Percentiles rank a stretch among this genome's conserved stretches.
These are phyloP conservation scores for Colletotrichum echinochloae DNA, from an alignment of 2,329 filamentous ascomycete genomes.

Conservation along the genomic window DNA sequence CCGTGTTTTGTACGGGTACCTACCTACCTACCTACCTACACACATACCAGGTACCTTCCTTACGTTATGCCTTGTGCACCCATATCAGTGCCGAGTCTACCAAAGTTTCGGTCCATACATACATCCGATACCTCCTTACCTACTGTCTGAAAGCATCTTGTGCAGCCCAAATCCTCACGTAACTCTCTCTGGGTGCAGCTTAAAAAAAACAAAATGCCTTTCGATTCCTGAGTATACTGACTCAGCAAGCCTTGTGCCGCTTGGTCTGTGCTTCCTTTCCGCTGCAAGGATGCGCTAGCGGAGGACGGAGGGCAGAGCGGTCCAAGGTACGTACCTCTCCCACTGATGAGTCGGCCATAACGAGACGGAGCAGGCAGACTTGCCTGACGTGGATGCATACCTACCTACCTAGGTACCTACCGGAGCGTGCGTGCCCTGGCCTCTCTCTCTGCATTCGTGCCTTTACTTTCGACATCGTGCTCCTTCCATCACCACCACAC, in stretches of 20 bases:
- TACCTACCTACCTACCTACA: too few species aligned
- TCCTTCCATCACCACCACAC: constrained; percentile 33
- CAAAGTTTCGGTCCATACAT: background rate
- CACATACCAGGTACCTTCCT: too few species aligned
- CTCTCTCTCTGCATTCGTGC: constrained; percentile 30
- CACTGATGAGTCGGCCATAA: constrained; percentile 15
- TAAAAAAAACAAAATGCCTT: too few species aligned
- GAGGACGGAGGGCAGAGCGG: constrained; percentile 3
- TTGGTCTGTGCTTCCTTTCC: constrained; percentile 8
- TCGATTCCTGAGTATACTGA: constrained; percentile 16
- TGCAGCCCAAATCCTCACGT: background rate
- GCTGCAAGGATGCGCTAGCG: background rate
- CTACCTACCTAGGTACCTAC: too few species aligned
- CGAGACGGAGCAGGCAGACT: constrained; percentile 53
- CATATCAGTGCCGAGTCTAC: too few species aligned
- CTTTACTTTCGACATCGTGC: constrained; percentile 36
- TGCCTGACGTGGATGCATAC: constrained; percentile 57
- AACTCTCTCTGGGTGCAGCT: constrained; percentile 20
- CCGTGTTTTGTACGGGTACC: too few species aligned
- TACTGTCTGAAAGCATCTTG: background rate
- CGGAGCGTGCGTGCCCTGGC: constrained; percentile 4
- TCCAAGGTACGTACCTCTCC: constrained; percentile 20
- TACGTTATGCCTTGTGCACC: too few species aligned
- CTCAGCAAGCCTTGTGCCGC: background rate
- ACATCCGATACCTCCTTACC: too few species aligned